Evolutionary conservation across 768 basidiomycete species (phyloP).

Genomic region (Butyriboletus loyo): DNA sequence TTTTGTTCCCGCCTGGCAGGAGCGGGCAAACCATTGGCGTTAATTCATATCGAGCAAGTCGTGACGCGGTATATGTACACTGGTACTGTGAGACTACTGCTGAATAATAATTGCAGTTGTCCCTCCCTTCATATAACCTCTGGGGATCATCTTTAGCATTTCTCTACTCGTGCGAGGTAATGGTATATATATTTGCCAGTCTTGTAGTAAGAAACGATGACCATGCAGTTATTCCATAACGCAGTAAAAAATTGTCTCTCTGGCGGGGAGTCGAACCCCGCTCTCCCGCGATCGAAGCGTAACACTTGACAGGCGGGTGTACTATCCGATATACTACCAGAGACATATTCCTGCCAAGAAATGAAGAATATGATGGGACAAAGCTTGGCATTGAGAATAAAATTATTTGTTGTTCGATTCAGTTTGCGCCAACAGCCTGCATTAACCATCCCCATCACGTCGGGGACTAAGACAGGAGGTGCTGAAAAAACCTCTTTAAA

Average conservation of each 20-base stretch:
- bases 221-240: background rate
- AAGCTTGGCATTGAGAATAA: no score
- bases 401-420: no score
- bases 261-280: conserved; percentile 49
- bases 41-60: background rate
- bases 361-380: no score
- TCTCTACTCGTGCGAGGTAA: background rate
- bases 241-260: conserved; percentile 29
- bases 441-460: background rate
- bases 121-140: background rate
- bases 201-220: no score
- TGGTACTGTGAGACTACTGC: no score
- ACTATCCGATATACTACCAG: conserved; percentile 52
- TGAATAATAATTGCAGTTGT: background rate
- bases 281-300: conserved; percentile 33
- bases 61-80: no score
- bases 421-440: no score
- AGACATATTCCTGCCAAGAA: no score
- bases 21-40: background rate
- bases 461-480: background rate
- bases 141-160: background rate
- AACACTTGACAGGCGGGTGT: conserved; percentile 42
- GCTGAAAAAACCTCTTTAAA: background rate
- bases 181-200: background rate
- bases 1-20: background rate